Evolutionary conservation across 2,329 filamentous ascomycete genomes (phyloP).

Genomic region (Aspergillus pseudoviridinutans): DNA sequence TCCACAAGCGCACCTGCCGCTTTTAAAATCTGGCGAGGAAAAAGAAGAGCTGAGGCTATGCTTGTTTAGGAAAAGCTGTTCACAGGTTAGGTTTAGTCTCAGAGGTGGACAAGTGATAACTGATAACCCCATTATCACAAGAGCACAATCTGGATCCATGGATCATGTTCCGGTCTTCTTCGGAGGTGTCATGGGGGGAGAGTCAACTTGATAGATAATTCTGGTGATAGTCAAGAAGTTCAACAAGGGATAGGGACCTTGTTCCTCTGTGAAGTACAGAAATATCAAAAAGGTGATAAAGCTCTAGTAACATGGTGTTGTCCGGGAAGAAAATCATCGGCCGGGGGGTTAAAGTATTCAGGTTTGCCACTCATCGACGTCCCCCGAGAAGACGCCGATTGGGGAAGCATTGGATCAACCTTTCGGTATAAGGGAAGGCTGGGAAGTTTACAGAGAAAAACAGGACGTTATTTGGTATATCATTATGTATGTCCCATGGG

Average conservation of each 20-base stretch:
- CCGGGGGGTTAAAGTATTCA: neutral
- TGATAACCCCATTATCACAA: too few relatives aligned
- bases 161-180: too few relatives aligned
- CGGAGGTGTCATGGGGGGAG: too few relatives aligned
- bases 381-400: neutral
- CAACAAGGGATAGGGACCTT: neutral
- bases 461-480: neutral
- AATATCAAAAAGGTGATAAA: too few relatives aligned
- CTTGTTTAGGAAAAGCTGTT: too few relatives aligned
- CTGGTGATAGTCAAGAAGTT: neutral
- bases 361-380: neutral
- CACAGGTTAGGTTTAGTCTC: too few relatives aligned
- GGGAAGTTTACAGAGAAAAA: neutral
- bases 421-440: neutral
- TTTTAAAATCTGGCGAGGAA: constrained; percentile 1
- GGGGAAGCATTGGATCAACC: neutral
- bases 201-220: neutral
- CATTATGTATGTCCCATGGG: neutral
- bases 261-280: too few relatives aligned
- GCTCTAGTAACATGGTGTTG: too few relatives aligned
- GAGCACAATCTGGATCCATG: neutral
- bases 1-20: constrained; percentile 12
- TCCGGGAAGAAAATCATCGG: too few relatives aligned
- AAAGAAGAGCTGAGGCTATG: neutral
- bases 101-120: too few relatives aligned